Conservation (phyloP, 2,329 filamentous ascomycete species). For the Fonsecaea monophora region DNA sequence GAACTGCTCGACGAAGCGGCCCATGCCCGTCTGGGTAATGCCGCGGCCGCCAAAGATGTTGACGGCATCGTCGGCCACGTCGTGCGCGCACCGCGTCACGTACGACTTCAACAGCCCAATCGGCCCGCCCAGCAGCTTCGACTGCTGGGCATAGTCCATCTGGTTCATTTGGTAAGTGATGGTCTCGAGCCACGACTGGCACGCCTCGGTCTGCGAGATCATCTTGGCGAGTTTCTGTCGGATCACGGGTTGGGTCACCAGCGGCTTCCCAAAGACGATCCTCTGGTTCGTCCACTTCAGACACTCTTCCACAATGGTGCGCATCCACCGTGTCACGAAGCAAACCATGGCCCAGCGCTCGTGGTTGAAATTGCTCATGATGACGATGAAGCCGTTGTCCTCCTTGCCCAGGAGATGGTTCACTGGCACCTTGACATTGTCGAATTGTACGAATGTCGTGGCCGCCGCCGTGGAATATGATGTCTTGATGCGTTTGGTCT, state of each 20-base stretch:
- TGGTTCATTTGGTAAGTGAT: slow-evolving; percentile 59
- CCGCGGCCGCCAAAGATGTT: slow-evolving; percentile 77
- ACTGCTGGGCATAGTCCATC: slow-evolving; percentile 54
- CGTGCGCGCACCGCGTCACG: slow-evolving; percentile 72
- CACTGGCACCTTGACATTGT: slow-evolving; percentile 74
- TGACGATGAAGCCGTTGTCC: slow-evolving; percentile 74
- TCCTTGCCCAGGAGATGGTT: slow-evolving; percentile 74
- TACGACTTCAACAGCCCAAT: slow-evolving; percentile 77
- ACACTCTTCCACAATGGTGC: slow-evolving; percentile 67
- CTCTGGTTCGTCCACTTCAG: slow-evolving; percentile 82
- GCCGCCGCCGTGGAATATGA: slow-evolving; percentile 69
- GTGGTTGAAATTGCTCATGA: slow-evolving; percentile 83
- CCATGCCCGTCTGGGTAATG: slow-evolving; percentile 72
- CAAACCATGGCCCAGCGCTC: slow-evolving; percentile 75
- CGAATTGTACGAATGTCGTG: slow-evolving; percentile 77
- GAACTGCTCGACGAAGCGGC: slow-evolving; percentile 72
- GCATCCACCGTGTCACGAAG: slow-evolving; percentile 66
- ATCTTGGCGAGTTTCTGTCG: slow-evolving; percentile 73
- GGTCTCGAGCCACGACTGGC: slow-evolving; percentile 69
- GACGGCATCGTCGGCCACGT: slow-evolving; percentile 72
- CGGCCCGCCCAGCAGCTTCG: slow-evolving; percentile 68
- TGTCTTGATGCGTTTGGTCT: slow-evolving; percentile 71
- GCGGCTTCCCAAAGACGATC: slow-evolving; percentile 70
- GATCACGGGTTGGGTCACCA: slow-evolving; percentile 77
- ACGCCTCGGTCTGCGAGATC: slow-evolving; percentile 71